These are phyloP conservation scores for Musa balbisiana DNA, from an alignment of 202 grass and related monocot genomes.

Conservation along the genomic window DNA sequence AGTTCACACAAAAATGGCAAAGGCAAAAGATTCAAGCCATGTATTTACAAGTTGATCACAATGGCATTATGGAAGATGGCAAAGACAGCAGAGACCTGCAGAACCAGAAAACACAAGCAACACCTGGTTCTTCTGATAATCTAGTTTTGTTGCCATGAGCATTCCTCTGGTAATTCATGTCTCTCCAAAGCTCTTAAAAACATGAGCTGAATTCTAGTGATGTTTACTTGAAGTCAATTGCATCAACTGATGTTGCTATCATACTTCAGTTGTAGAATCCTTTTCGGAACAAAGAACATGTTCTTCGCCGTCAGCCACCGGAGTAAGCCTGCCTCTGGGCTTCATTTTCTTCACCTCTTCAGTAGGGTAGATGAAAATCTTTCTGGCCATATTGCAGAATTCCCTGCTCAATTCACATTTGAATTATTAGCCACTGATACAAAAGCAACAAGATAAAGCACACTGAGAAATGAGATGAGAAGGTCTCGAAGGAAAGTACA, in stretches of 20 bases:
- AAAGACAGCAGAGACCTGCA: not conserved
- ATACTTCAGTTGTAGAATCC: constrained; percentile 1
- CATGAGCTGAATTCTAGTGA: not conserved
- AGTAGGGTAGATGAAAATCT: constrained; percentile 19
- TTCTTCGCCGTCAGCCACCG: not conserved
- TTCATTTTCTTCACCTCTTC: constrained; percentile 25
- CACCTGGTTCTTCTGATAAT: not conserved
- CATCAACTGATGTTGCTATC: not conserved
- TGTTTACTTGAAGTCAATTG: not conserved
- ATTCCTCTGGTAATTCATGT: too few relatives aligned
- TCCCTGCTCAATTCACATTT: constrained; percentile 5
- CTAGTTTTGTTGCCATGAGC: too few relatives aligned
- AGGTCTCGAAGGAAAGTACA: constrained; percentile 4
- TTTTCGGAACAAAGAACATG: not conserved
- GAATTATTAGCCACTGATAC: too few relatives aligned
- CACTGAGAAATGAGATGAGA: not conserved
- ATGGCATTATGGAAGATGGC: not conserved
- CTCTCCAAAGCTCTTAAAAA: not conserved
- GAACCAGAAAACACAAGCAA: not conserved
- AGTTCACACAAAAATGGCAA: too few relatives aligned
- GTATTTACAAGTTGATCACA: not conserved
- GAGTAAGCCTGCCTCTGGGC: not conserved
- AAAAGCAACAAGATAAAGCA: not conserved
- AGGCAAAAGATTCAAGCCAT: not conserved
- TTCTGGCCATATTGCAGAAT: constrained; percentile 26